Conservation (phyloP, 2,329 filamentous ascomycete genomes). For the Alternaria triticina region DNA sequence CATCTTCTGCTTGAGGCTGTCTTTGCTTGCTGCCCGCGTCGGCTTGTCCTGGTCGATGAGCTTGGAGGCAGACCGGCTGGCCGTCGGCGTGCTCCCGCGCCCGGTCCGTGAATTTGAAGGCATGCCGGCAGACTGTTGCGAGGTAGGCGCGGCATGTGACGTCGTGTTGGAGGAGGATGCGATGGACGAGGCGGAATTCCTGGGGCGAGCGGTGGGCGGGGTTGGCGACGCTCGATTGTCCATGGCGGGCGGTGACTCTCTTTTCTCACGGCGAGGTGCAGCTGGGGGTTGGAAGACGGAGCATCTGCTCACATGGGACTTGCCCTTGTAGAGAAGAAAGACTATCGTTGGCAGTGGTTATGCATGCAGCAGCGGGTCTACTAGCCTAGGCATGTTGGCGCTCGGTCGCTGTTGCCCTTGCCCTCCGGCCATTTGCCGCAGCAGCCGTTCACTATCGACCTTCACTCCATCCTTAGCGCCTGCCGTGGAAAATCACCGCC, state of each 20-base stretch:
- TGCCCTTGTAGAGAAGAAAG: conserved; percentile 19
- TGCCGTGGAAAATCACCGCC: conserved; percentile 1
- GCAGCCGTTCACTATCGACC: conserved; percentile 12
- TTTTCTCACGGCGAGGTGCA: conserved; percentile 19
- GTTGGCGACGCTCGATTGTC: conserved; percentile 39
- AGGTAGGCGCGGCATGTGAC: conserved; percentile 27
- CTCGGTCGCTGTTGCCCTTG: conserved; percentile 13
- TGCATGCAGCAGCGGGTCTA: conserved; percentile 15
- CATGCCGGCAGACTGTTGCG: conserved; percentile 28
- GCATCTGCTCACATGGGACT: conserved; percentile 29
- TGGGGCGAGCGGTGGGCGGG: conserved; percentile 40
- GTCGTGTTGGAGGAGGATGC: conserved; percentile 35
- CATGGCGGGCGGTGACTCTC: conserved; percentile 32
- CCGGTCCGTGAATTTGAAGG: conserved; percentile 31
- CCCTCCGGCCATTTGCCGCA: conserved; percentile 19
- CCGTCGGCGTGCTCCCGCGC: conserved; percentile 36
- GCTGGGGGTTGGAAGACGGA: conserved; percentile 14
- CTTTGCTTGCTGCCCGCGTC: conserved; percentile 43
- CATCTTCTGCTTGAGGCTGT: conserved; percentile 50
- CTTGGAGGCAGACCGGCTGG: conserved; percentile 38
- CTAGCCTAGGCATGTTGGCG: conserved; percentile 14
- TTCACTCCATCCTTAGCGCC: conserved; percentile 10
- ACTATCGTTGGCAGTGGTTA: conserved; percentile 16
- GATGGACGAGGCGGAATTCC: conserved; percentile 38
- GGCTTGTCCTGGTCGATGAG: conserved; percentile 38